phyloP scores from a whole-genome alignment of 768 basidiomycete species.

The Harrya chromipes region DNA sequence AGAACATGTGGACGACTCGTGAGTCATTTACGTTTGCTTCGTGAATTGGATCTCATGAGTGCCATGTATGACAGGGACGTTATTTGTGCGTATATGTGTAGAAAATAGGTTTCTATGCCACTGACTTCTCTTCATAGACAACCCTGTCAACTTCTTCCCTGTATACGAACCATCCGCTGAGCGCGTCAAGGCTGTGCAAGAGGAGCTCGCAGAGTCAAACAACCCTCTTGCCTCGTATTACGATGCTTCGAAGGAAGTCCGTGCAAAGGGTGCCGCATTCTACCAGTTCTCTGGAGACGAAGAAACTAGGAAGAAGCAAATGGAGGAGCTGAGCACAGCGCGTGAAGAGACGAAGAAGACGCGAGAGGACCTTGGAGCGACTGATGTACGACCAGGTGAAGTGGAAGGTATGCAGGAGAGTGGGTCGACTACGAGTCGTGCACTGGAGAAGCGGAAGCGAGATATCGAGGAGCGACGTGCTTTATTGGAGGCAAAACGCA shows the following conservation, averaged over 20 bases:
- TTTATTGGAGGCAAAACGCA: constrained; percentile 64
- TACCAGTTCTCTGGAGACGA: constrained; percentile 91
- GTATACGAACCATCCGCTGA: constrained; percentile 84
- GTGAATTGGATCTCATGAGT: neutral
- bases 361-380: constrained; percentile 57
- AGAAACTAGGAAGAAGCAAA: constrained; percentile 69
- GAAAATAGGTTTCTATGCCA: neutral
- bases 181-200: constrained; percentile 69
- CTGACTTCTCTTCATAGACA: constrained; percentile 44
- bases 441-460: constrained; percentile 65
- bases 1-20: constrained; percentile 51
- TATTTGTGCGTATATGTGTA: constrained; percentile 42
- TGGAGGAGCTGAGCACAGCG: constrained; percentile 72
- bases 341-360: constrained; percentile 70
- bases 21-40: constrained; percentile 21
- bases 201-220: constrained; percentile 61
- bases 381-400: constrained; percentile 64
- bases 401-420: constrained; percentile 67
- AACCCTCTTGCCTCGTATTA: constrained; percentile 78
- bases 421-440: constrained; percentile 42
- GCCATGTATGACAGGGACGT: constrained; percentile 45
- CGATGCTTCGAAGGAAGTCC: constrained; percentile 77
- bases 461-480: constrained; percentile 65
- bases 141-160: constrained; percentile 84
- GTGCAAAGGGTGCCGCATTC: constrained; percentile 86